Evolutionary conservation across 106 monocot genomes (phyloP).

Genomic region (Acanthochlamys bracteata): DNA sequence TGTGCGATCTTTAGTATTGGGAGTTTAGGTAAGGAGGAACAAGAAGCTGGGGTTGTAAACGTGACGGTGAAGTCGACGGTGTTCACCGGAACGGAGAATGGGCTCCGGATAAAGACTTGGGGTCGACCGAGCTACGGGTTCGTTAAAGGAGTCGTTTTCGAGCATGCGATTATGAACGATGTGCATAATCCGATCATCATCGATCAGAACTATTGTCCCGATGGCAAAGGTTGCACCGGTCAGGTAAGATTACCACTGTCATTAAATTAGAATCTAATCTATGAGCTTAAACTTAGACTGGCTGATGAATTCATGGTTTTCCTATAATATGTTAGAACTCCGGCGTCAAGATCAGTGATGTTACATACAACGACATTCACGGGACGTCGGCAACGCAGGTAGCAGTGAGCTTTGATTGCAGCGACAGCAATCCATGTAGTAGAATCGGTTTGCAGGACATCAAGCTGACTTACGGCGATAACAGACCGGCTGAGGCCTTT

Average conservation of each 20-base stretch:
- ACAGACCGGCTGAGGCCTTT: constrained; percentile 17
- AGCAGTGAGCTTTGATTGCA: constrained; percentile 30
- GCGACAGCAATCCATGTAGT: constrained; percentile 22
- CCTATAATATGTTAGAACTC: constrained; percentile 14
- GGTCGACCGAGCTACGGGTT: constrained; percentile 26
- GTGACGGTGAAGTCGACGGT: constrained; percentile 52
- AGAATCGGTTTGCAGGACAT: constrained; percentile 27
- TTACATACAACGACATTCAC: constrained; percentile 20
- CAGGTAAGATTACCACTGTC: too few species aligned
- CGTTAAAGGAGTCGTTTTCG: constrained; percentile 40
- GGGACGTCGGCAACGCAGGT: constrained; percentile 30
- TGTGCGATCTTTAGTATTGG: constrained; percentile 62
- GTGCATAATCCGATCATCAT: constrained; percentile 69
- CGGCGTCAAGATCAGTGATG: constrained; percentile 26
- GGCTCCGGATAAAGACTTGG: constrained; percentile 73
- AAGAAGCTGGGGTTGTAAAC: constrained; percentile 51
- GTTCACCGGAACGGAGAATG: constrained; percentile 51
- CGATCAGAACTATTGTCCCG: constrained; percentile 67
- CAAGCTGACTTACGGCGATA: constrained; percentile 30
- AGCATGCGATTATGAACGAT: constrained; percentile 40
- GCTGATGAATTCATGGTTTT: not conserved
- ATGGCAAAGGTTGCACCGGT: constrained; percentile 24
- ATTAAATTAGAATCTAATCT: not conserved
- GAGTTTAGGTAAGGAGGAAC: constrained; percentile 29
- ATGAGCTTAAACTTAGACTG: not conserved